Base-by-base conservation (phyloP, 2,329 filamentous ascomycete species). In the Davidsoniella eucalypti region DNA sequence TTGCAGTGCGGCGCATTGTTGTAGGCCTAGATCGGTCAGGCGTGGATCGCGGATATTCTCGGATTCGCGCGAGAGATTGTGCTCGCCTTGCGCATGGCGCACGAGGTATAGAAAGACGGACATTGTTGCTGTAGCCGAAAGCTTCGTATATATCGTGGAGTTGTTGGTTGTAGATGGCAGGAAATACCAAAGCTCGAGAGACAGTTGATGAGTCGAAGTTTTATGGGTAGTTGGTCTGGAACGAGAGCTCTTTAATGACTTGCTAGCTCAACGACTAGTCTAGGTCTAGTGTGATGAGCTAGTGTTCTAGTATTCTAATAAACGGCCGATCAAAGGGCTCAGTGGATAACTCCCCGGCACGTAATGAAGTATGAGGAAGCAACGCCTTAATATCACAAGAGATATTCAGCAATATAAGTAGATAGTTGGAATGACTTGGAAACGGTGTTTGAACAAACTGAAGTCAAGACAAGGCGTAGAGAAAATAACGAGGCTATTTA, bases 81-180 rank as follows among this genome's bases (percentile, higher is more conserved):
- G 88, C 61, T 76, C 78, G 65, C 86, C 87, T 66, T 86, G 71
- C 10, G 80, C 82, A 63, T 87, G 82, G 64, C 83, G 81, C 58
- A 87, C 75, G 56, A 82, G 69, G 63, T 84, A 76, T 56, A 84
- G 67, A 41, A 69, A 75, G 23, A 71, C 69, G 2, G 69, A 61
- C 72, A 76, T 75, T 48, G 39, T 60, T 23, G 33, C 21, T 14
- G 29, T 33, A 33, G 12, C 18, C 9, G 21, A 21, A 29, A 36
- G 1, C 2, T 44, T 7, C 14, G 21, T 5, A 44, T 26, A 29
- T 6, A 23, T 12, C 9, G 29, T 9, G 12, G 29, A 33, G 5
- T 9, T 33, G 9, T 33, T 5, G 14, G 25, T 26, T 14, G 7
- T 10, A 4, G 16, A 21, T 16, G 38, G 21, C n/a, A 44, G 23